A percentile compares a stretch with the other conserved stretches of the same genome.
These are phyloP conservation scores for Phytomonas serpens DNA, from an alignment of 208 protist genomes.

Conservation along the genomic window DNA sequence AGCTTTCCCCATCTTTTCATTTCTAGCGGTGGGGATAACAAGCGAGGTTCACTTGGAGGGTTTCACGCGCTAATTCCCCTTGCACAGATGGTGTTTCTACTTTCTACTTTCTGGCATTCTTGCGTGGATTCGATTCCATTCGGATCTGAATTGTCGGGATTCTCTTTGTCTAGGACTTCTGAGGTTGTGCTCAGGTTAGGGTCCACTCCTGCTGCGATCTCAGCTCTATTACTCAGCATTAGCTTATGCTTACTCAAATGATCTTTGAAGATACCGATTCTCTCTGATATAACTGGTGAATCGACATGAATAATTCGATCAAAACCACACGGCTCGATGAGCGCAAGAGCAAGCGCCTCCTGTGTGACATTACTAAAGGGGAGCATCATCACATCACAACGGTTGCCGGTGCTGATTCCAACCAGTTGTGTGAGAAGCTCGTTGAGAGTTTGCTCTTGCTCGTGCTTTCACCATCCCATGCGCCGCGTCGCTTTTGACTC, in stretches of 20 bases:
- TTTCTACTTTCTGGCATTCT: neutral
- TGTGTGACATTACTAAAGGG: slow-evolving; percentile 95
- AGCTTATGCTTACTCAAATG: slow-evolving; percentile 86
- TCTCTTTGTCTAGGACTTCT: slow-evolving; percentile 1
- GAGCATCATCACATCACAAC: slow-evolving; percentile 90
- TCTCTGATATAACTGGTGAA: slow-evolving; percentile 86
- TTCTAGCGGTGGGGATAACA: neutral
- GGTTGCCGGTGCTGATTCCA: slow-evolving; percentile 79
- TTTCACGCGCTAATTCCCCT: too few species aligned
- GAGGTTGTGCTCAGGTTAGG: neutral
- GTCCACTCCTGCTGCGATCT: neutral
- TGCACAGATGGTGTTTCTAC: slow-evolving; percentile 4
- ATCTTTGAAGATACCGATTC: slow-evolving; percentile 94
- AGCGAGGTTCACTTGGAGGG: too few species aligned
- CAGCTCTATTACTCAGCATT: slow-evolving; percentile 6
- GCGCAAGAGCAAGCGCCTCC: slow-evolving; percentile 86
- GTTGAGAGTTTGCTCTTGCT: slow-evolving; percentile 97
- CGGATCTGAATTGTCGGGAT: neutral
- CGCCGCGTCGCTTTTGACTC: slow-evolving; percentile 69
- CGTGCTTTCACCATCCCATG: slow-evolving; percentile 75
- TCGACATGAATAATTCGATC: slow-evolving; percentile 93
- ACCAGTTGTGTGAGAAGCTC: slow-evolving; percentile 97
- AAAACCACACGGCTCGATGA: slow-evolving; percentile 91
- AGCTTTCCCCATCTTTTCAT: neutral
- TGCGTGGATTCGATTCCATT: neutral